Percentiles rank a stretch among this genome's conserved stretches.
Evolutionary conservation across 2,329 filamentous ascomycete genomes (phyloP).

Genomic region (Colletotrichum simmondsii): DNA sequence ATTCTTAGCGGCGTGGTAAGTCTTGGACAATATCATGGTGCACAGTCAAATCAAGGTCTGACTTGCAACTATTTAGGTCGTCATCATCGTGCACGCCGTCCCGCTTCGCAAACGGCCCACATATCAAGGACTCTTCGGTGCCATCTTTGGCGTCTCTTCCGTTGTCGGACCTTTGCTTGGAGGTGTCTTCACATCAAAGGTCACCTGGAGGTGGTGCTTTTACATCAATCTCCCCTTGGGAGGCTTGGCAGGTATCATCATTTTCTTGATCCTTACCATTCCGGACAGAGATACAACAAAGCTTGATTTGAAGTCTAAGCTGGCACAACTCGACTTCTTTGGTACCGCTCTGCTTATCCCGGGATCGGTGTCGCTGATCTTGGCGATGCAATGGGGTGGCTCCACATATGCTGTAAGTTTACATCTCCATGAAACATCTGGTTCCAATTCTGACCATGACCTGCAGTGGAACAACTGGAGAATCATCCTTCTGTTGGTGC

Average conservation of each 20-base stretch:
- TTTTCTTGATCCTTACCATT: conserved; percentile 37
- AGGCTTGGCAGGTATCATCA: conserved; percentile 40
- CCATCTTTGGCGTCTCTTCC: conserved; percentile 53
- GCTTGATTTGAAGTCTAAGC: conserved; percentile 36
- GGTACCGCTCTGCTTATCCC: conserved; percentile 29
- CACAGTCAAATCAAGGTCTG: too few species aligned
- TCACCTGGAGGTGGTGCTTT: conserved; percentile 50
- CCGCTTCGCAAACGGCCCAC: conserved; percentile 51
- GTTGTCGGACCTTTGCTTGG: conserved; percentile 41
- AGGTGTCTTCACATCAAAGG: conserved; percentile 40
- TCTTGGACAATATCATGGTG: not conserved
- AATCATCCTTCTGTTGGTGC: conserved; percentile 56
- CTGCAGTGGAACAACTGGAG: conserved; percentile 51
- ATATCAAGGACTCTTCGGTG: conserved; percentile 45
- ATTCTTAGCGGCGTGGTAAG: conserved; percentile 45
- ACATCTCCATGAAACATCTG: not conserved
- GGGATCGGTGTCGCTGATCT: conserved; percentile 52
- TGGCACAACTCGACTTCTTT: conserved; percentile 41
- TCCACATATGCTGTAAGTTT: conserved; percentile 39
- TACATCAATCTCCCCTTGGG: conserved; percentile 47
- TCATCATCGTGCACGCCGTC: conserved; percentile 42
- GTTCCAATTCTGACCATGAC: not conserved
- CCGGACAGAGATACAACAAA: conserved; percentile 28
- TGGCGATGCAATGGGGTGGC: conserved; percentile 61
- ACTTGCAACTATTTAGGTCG: conserved; percentile 51